These are phyloP conservation scores for Chlorella sp. DNA, from an alignment of 139 green algal genomes.

Conservation along the genomic window DNA sequence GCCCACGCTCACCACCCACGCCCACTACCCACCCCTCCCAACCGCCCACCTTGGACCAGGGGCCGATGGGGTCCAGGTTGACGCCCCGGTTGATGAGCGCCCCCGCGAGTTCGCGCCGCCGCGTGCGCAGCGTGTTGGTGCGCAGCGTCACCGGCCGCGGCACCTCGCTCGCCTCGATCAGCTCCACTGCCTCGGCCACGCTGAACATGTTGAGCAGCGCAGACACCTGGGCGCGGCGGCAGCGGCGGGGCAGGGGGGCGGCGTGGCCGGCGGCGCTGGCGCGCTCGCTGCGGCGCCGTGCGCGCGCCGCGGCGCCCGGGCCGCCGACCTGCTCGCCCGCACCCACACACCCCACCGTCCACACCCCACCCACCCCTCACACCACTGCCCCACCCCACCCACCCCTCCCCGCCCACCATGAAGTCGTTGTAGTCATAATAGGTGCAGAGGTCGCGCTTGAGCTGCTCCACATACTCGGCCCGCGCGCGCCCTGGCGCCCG, in stretches of 20 bases:
- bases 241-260: too few relatives aligned
- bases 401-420: conserved; percentile 87
- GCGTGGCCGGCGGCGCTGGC: too few relatives aligned
- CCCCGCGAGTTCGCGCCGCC: conserved; percentile 90
- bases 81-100: conserved; percentile 96
- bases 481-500: conserved; percentile 52
- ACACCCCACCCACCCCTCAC: too few relatives aligned
- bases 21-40: not conserved
- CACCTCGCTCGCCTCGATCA: conserved; percentile 86
- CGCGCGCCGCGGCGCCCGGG: too few relatives aligned
- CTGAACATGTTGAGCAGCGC: conserved; percentile 76
- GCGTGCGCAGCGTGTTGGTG: conserved; percentile 94
- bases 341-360: too few relatives aligned
- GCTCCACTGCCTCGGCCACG: conserved; percentile 76
- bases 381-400: too few relatives aligned
- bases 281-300: too few relatives aligned
- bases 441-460: conserved; percentile 80
- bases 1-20: not conserved
- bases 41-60: conserved; percentile 91
- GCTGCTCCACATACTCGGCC: conserved; percentile 78
- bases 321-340: too few relatives aligned
- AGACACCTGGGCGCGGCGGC: too few relatives aligned
- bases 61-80: conserved; percentile 96
- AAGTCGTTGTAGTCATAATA: conserved; percentile 99
- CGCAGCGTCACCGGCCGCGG: conserved; percentile 75